These are phyloP conservation scores for Blastocystis sp. DNA, from an alignment of 352 stramenopile genomes.

Conservation along the genomic window DNA sequence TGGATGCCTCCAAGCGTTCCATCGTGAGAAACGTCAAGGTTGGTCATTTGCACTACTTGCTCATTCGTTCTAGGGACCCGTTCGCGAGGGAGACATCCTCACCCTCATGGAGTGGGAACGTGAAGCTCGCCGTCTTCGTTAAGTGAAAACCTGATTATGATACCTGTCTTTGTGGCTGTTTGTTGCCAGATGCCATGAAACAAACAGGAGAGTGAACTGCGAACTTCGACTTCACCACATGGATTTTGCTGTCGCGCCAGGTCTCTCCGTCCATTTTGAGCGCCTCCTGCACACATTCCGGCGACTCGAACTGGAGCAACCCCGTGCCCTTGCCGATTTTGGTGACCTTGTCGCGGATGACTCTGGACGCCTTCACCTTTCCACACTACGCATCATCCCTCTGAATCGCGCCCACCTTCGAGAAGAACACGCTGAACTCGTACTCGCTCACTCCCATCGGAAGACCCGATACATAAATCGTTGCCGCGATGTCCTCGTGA, in stretches of 20 bases:
- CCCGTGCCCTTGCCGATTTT: constrained; percentile 47
- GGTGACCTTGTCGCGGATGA: constrained; percentile 57
- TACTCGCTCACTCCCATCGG: constrained; percentile 44
- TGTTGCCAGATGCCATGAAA: constrained; percentile 9
- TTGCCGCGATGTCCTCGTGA: not conserved
- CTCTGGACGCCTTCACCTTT: constrained; percentile 26
- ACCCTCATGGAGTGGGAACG: constrained; percentile 99
- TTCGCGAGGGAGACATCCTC: constrained; percentile 89
- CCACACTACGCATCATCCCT: constrained; percentile 30
- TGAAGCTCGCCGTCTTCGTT: constrained; percentile 95
- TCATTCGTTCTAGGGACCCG: constrained; percentile 63
- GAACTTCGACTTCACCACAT: constrained; percentile 40
- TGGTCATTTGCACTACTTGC: not conserved
- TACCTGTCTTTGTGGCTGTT: constrained; percentile 27
- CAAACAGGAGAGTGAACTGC: constrained; percentile 38
- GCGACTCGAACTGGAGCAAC: constrained; percentile 31
- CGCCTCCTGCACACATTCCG: constrained; percentile 13
- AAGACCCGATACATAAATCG: constrained; percentile 63
- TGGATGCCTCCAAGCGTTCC: constrained; percentile 94
- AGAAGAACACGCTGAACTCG: constrained; percentile 65
- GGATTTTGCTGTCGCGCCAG: constrained; percentile 18
- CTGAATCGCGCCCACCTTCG: not conserved
- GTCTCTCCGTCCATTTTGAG: constrained; percentile 33
- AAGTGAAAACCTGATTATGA: constrained; percentile 73
- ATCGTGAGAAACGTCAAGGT: constrained; percentile 99